Conservation (phyloP, 768 basidiomycete genomes). For the Lyophyllum semitale region DNA sequence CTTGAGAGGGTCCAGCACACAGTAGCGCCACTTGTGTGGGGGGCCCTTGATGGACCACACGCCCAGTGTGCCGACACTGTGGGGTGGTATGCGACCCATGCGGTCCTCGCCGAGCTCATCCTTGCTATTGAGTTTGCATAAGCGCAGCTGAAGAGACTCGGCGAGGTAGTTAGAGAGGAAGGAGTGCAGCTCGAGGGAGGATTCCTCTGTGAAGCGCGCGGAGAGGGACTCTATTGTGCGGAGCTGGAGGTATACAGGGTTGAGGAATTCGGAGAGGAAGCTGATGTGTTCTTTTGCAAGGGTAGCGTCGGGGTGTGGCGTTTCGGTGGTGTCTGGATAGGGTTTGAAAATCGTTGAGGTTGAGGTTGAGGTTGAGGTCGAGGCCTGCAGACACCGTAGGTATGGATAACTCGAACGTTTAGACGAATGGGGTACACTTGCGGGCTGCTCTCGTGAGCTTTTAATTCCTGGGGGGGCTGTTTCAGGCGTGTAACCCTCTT, state of each 20-base stretch:
- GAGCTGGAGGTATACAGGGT: constrained; percentile 86
- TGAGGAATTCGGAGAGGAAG: constrained; percentile 84
- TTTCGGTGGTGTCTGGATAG: constrained; percentile 49
- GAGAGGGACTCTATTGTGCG: constrained; percentile 82
- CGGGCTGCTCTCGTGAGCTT: constrained; percentile 91
- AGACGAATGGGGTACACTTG: constrained; percentile 43
- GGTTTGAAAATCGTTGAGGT: constrained; percentile 56
- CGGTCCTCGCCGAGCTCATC: constrained; percentile 67
- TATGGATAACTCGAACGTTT: constrained; percentile 6
- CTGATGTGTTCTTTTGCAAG: constrained; percentile 61
- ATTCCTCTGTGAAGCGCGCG: constrained; percentile 80
- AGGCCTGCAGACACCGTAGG: constrained; percentile 46
- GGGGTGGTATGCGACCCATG: constrained; percentile 57
- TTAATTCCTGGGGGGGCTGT: constrained; percentile 47
- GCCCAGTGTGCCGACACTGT: constrained; percentile 55
- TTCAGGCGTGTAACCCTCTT: constrained; percentile 78
- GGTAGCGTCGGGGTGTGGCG: constrained; percentile 49
- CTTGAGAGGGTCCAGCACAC: constrained; percentile 53
- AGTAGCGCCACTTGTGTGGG: constrained; percentile 94
- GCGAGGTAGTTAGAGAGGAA: constrained; percentile 79
- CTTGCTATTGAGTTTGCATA: constrained; percentile 61
- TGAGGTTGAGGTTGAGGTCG: constrained; percentile 64
- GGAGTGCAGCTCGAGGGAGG: constrained; percentile 84
- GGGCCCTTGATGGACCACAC: constrained; percentile 82
- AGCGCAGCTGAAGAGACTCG: constrained; percentile 59